Evolutionary conservation across 768 basidiomycete species (phyloP), one percentile per base, ranked within the genome.

Genomic region (Suillus variegatus): DNA sequence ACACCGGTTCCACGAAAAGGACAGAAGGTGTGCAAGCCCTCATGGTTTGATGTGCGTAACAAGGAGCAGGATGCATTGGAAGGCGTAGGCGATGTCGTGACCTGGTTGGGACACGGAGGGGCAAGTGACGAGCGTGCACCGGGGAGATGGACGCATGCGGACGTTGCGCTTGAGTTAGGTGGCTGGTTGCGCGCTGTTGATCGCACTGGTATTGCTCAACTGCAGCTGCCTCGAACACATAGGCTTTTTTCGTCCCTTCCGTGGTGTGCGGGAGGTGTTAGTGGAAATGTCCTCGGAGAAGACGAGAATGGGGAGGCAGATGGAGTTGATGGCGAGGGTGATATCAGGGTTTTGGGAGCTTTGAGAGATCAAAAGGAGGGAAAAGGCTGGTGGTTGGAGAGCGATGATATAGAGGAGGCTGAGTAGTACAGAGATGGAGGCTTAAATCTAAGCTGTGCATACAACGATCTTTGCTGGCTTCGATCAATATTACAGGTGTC

Each of bases 21-120:
- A 12, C 97, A 99, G 75, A 95, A 93, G 70, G 80, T 93, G 16
- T 88, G 83, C 80, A 99, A 99, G 78, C 93, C 95, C 4, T 86
- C 88, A 38, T 94, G 92, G 78, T 99, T 95, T 74, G 88, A 90
- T 36, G 78, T 77, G 49, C 78, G 88, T 16, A 77, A 79, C 36
- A 82, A 79, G 71, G 85, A 87, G 71, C 83, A 85, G 65, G 84
- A 85, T n/a, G 87, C 87, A 5, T 82, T 82, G 77, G 86, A 84
- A 61, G 86, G 82, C 22, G 80, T 92, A 43, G 77, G 81, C 61
- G 84, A 86, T 68, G 83, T 86, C 0, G 61, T 68, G 18, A 78
- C 77, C 52, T 93, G 93, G 93, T 75, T 91, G 20, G 74, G 79
- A 16, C 77, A 74, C 36, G 76, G 69, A 38, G 68, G 56, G 10